Percentiles rank a stretch among this genome's conserved stretches.
Conservation (phyloP, 805 yeast genomes). For the Ogataea ganodermae region DNA sequence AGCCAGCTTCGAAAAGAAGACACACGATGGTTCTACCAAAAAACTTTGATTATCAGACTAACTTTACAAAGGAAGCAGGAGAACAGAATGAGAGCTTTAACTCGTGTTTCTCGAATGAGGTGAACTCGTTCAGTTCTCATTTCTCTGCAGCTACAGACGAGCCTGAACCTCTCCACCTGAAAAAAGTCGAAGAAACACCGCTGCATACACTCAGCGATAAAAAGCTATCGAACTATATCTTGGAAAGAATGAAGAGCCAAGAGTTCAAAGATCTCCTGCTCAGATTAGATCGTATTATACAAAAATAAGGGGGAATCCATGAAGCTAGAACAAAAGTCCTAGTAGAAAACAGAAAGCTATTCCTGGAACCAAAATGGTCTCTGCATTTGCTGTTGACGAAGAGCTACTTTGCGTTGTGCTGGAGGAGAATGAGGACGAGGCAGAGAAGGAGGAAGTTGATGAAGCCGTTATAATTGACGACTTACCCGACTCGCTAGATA, state of each 20-base stretch:
- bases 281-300: slow-evolving; percentile 15
- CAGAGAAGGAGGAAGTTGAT: neutral
- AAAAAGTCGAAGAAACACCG: neutral
- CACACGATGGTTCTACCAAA: neutral
- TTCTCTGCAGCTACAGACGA: neutral
- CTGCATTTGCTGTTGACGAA: slow-evolving; percentile 11
- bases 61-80: neutral
- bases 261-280: slow-evolving; percentile 19
- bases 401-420: neutral
- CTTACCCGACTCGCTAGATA: too few species aligned
- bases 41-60: neutral
- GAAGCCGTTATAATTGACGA: too few species aligned
- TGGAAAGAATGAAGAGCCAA: slow-evolving; percentile 16
- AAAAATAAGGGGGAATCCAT: slow-evolving; percentile 6
- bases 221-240: slow-evolving; percentile 14
- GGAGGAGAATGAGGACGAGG: slow-evolving; percentile 1
- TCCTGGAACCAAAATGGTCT: slow-evolving; percentile 10
- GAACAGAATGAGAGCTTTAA: neutral
- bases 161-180: neutral
- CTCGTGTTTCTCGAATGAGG: neutral
- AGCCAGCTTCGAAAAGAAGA: slow-evolving; percentile 3
- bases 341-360: slow-evolving; percentile 5
- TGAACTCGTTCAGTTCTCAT: neutral
- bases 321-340: slow-evolving; percentile 1
- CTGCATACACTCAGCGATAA: slow-evolving; percentile 8